phyloP scores from a whole-genome alignment of 352 stramenopile species.

The Phytopythium sindhum region DNA sequence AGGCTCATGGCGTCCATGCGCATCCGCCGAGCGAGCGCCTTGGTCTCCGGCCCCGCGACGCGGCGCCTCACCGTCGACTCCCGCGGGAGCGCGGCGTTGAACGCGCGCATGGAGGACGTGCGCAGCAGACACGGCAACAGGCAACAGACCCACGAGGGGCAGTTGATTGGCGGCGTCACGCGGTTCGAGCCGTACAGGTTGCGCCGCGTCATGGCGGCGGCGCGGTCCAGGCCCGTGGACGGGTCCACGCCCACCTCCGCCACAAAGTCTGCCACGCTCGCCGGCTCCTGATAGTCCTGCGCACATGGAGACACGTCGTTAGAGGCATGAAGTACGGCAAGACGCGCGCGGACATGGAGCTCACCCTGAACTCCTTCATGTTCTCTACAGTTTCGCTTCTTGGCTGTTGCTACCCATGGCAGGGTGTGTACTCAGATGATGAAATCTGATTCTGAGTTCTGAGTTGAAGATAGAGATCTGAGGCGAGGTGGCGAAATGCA shows the following conservation, averaged over 20 bases:
- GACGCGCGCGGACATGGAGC: neutral
- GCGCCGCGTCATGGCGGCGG: slow-evolving; percentile 70
- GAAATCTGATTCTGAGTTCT: neutral
- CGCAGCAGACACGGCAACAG: slow-evolving; percentile 92
- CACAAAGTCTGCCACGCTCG: slow-evolving; percentile 53
- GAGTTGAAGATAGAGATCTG: neutral
- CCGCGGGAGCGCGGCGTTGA: slow-evolving; percentile 77
- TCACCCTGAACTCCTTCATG: slow-evolving; percentile 21
- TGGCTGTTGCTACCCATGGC: neutral
- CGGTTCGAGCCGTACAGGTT: slow-evolving; percentile 83
- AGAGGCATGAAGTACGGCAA: neutral
- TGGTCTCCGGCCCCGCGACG: slow-evolving; percentile 10
- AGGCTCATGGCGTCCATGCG: slow-evolving; percentile 91
- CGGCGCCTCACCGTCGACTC: slow-evolving; percentile 86
- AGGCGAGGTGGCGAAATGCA: neutral
- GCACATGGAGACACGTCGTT: neutral
- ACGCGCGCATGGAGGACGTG: slow-evolving; percentile 89
- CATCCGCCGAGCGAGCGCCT: slow-evolving; percentile 59
- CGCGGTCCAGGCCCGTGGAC: slow-evolving; percentile 51
- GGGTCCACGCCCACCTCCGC: slow-evolving; percentile 59
- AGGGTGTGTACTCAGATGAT: neutral
- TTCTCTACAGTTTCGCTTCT: neutral
- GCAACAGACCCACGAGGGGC: slow-evolving; percentile 93
- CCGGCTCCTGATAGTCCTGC: slow-evolving; percentile 36
- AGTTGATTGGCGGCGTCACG: slow-evolving; percentile 89